phyloP scores from a whole-genome alignment of 495 filamentous ascomycete species.

The Lophiostoma macrostomum region DNA sequence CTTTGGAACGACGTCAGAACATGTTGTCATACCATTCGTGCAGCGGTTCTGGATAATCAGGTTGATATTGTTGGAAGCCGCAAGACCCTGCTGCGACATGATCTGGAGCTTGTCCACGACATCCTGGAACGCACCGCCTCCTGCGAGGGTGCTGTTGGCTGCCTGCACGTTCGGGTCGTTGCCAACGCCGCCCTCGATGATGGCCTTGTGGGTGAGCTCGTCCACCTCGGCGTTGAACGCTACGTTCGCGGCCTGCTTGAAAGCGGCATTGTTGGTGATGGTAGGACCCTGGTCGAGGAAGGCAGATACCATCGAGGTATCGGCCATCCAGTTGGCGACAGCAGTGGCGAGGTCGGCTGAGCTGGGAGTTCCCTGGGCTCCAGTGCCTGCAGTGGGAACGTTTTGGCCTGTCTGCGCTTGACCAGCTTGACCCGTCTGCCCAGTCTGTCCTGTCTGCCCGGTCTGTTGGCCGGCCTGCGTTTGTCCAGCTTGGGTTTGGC shows the following conservation, averaged over 20 bases:
- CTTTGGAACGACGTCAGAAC: neutral
- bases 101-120: slow-evolving; percentile 31
- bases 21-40: slow-evolving; percentile 13
- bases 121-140: slow-evolving; percentile 26
- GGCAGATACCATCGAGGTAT: slow-evolving; percentile 26
- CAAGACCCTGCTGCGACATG: slow-evolving; percentile 25
- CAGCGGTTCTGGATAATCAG: slow-evolving; percentile 30
- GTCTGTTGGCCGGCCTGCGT: too few species aligned
- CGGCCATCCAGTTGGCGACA: slow-evolving; percentile 27
- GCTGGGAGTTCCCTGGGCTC: slow-evolving; percentile 7
- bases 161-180: slow-evolving; percentile 12
- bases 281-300: slow-evolving; percentile 24
- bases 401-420: too few species aligned
- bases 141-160: slow-evolving; percentile 28
- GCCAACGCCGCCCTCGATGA: slow-evolving; percentile 14
- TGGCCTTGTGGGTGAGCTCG: slow-evolving; percentile 29
- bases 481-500: slow-evolving; percentile 3
- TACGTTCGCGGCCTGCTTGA: slow-evolving; percentile 21
- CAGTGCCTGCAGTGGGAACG: neutral
- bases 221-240: slow-evolving; percentile 32
- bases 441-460: neutral
- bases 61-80: slow-evolving; percentile 20
- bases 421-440: slow-evolving; percentile 1
- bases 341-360: slow-evolving; percentile 17
- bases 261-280: slow-evolving; percentile 14